Evolutionary conservation across 75 land plant genomes (phyloP).

Genomic region (Pseudotsuga menziesii): DNA sequence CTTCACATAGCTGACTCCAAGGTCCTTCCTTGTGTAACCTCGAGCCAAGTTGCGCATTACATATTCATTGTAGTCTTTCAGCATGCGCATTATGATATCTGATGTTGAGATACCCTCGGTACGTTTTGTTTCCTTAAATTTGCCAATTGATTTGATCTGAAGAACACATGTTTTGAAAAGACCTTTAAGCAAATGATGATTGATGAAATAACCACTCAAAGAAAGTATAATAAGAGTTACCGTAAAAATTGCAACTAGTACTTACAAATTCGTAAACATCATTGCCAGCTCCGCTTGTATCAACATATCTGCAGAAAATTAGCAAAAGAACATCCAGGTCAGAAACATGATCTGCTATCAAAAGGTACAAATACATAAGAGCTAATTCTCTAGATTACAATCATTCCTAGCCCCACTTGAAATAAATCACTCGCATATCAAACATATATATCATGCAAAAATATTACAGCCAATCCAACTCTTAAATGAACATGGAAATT

Average conservation of each 20-base stretch:
- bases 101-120: constrained; percentile 92
- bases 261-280: constrained; percentile 95
- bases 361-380: background rate
- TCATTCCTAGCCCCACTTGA: background rate
- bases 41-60: constrained; percentile 87
- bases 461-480: background rate
- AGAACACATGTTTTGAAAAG: background rate
- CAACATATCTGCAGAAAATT: constrained; percentile 59
- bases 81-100: constrained; percentile 80
- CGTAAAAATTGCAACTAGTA: background rate
- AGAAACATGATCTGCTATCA: background rate
- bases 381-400: background rate
- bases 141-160: constrained; percentile 61
- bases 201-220: background rate
- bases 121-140: constrained; percentile 76
- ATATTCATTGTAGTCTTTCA: constrained; percentile 88
- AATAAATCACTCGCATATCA: background rate
- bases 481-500: background rate
- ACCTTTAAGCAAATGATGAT: background rate
- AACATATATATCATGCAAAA: background rate
- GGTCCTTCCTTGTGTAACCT: constrained; percentile 78
- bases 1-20: constrained; percentile 93
- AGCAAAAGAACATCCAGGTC: constrained; percentile 3
- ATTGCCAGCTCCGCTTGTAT: constrained; percentile 82
- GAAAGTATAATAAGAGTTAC: constrained; percentile 1